These are phyloP conservation scores for Asterella californica DNA, from an alignment of 225 moss, liverwort and hornwort species.

Conservation along the genomic window DNA sequence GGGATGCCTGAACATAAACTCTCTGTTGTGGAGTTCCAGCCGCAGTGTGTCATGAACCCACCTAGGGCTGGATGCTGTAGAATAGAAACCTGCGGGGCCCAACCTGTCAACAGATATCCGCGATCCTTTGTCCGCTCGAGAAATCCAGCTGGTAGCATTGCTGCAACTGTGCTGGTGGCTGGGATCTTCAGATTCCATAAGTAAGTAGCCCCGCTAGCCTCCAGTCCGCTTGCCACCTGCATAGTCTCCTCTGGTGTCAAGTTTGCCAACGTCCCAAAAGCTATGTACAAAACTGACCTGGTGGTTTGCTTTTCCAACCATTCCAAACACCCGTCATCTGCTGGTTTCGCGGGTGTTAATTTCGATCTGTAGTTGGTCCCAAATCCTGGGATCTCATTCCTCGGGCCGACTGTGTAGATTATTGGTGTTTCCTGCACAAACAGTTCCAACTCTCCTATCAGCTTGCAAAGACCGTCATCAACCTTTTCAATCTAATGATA, in stretches of 20 bases:
- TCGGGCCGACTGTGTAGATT: background rate
- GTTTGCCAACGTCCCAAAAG: constrained; percentile 36
- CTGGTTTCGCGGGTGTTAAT: background rate
- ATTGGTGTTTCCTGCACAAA: background rate
- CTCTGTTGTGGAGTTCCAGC: constrained; percentile 54
- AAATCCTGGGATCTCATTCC: background rate
- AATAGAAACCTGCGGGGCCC: constrained; percentile 42
- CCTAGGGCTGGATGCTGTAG: constrained; percentile 41
- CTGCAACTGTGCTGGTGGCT: background rate
- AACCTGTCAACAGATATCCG: constrained; percentile 35
- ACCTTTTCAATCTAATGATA: no score
- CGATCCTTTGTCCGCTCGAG: constrained; percentile 24
- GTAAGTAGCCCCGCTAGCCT: constrained; percentile 31
- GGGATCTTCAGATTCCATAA: constrained; percentile 34
- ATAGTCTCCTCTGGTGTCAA: constrained; percentile 19
- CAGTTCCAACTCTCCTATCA: no score
- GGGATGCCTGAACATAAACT: constrained; percentile 44
- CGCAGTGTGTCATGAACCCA: constrained; percentile 53
- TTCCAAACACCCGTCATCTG: constrained; percentile 26
- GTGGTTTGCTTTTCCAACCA: constrained; percentile 37
- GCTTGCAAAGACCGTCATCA: no score
- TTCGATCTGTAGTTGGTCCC: background rate
- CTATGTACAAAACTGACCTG: constrained; percentile 35
- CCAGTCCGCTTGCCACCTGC: constrained; percentile 29
- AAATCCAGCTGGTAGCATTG: constrained; percentile 40